Evolutionary conservation across 2,329 filamentous ascomycete genomes (phyloP).

Genomic region (Epichloe glyceriae): DNA sequence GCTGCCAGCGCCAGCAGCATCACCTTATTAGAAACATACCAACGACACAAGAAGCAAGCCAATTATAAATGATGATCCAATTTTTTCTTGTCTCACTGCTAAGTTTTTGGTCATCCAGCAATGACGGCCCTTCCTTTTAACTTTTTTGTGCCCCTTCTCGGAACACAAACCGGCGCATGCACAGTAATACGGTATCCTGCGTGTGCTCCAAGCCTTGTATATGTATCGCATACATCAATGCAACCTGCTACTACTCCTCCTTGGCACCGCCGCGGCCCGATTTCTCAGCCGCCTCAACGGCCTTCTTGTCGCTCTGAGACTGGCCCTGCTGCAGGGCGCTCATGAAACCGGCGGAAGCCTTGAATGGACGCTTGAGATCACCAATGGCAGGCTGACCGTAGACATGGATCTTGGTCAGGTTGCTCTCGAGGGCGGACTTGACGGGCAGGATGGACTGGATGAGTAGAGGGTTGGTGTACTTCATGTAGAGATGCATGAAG

Average conservation of each 20-base stretch:
- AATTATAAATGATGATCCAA: not conserved
- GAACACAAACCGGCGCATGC: not conserved
- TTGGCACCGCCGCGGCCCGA: constrained; percentile 57
- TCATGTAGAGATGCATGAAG: constrained; percentile 98
- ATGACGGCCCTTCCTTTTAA: not conserved
- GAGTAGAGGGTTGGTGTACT: constrained; percentile 97
- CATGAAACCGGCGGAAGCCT: constrained; percentile 73
- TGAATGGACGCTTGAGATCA: constrained; percentile 93
- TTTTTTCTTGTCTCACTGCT: not conserved
- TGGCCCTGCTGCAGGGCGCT: constrained; percentile 58
- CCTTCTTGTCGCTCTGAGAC: constrained; percentile 85
- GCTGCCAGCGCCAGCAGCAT: too few species aligned
- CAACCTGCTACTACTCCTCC: constrained; percentile 44
- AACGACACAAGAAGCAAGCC: not conserved
- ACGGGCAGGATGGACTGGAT: constrained; percentile 98
- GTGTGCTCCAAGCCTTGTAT: not conserved
- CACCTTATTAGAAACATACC: not conserved
- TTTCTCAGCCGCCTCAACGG: constrained; percentile 68
- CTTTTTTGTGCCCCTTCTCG: not conserved
- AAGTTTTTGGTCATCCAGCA: not conserved
- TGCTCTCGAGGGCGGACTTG: constrained; percentile 90
- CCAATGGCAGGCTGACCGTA: constrained; percentile 76
- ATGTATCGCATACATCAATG: not conserved
- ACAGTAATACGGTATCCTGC: not conserved
- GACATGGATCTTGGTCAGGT: constrained; percentile 91